These are phyloP conservation scores for Emergomyces orientalis DNA, from an alignment of 2,329 filamentous ascomycete species.

Conservation along the genomic window DNA sequence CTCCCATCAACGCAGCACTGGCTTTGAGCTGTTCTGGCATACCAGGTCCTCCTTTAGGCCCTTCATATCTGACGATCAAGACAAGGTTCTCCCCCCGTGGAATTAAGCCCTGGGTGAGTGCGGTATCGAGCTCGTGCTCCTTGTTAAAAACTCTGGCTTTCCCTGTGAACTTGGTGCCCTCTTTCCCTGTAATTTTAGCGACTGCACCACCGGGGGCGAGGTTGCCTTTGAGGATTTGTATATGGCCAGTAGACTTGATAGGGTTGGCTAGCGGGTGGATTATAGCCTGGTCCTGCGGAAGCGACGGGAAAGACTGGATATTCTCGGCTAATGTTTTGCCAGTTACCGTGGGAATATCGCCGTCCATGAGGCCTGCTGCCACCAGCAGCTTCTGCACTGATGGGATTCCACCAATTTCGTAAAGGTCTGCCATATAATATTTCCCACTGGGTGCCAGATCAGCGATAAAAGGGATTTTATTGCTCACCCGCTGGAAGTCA, in stretches of 20 bases:
- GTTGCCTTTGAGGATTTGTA: slow-evolving; percentile 81
- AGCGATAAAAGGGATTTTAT: slow-evolving; percentile 78
- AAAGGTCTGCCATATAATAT: slow-evolving; percentile 82
- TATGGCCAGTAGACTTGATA: slow-evolving; percentile 77
- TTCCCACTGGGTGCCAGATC: slow-evolving; percentile 75
- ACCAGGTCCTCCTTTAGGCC: slow-evolving; percentile 83
- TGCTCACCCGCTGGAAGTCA: slow-evolving; percentile 70
- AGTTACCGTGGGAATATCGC: slow-evolving; percentile 69
- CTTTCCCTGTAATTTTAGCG: slow-evolving; percentile 94
- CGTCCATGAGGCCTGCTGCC: slow-evolving; percentile 65
- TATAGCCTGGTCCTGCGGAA: slow-evolving; percentile 70
- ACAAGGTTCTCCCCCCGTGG: slow-evolving; percentile 73
- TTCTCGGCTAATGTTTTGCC: slow-evolving; percentile 78
- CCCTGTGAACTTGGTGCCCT: slow-evolving; percentile 73
- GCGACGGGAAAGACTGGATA: slow-evolving; percentile 63
- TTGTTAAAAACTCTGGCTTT: slow-evolving; percentile 79
- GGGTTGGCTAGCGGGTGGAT: slow-evolving; percentile 73
- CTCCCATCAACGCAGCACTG: slow-evolving; percentile 84
- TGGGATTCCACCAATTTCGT: slow-evolving; percentile 74
- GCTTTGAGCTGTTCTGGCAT: slow-evolving; percentile 92
- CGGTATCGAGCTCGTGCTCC: slow-evolving; percentile 66
- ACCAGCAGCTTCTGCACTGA: slow-evolving; percentile 79
- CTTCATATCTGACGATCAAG: slow-evolving; percentile 85
- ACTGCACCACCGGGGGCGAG: slow-evolving; percentile 82
- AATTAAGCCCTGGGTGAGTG: slow-evolving; percentile 62